Percentiles rank a stretch among this genome's conserved stretches.
These are phyloP conservation scores for Hanseniaspora guilliermondii DNA, from an alignment of 805 yeast genomes.

Conservation along the genomic window DNA sequence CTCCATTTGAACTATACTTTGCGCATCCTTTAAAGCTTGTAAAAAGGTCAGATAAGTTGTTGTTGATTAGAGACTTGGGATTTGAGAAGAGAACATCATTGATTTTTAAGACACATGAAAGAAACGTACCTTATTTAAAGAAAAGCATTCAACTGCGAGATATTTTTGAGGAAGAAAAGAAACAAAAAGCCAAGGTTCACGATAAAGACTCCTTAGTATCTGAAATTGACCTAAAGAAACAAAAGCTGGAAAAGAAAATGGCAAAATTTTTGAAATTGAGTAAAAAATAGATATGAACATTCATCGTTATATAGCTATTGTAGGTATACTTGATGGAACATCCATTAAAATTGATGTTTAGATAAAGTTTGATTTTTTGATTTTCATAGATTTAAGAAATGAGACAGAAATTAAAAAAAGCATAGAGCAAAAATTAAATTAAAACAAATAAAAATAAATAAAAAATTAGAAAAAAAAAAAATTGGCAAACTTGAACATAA, in stretches of 20 bases:
- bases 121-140: constrained; percentile 24
- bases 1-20: constrained; percentile 31
- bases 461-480: background rate
- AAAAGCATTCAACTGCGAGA: constrained; percentile 16
- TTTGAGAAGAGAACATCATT: constrained; percentile 39
- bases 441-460: background rate
- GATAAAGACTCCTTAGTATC: background rate
- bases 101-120: constrained; percentile 25
- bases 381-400: too few relatives aligned
- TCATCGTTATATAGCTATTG: background rate
- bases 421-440: too few relatives aligned
- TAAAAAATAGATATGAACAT: constrained; percentile 22
- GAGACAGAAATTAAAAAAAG: too few relatives aligned
- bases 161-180: background rate
- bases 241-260: constrained; percentile 19
- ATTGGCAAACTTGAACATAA: background rate
- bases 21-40: constrained; percentile 38
- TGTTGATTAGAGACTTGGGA: constrained; percentile 29
- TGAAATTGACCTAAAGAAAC: constrained; percentile 2
- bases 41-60: constrained; percentile 21
- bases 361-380: too few relatives aligned
- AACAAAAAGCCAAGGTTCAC: background rate
- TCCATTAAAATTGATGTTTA: background rate
- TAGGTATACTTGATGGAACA: too few relatives aligned
- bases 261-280: constrained; percentile 33